Percentiles rank a stretch among this genome's conserved stretches.
phyloP scores from a whole-genome alignment of 1,284 basidiomycete species.

The Ganoderma leucocontextum region DNA sequence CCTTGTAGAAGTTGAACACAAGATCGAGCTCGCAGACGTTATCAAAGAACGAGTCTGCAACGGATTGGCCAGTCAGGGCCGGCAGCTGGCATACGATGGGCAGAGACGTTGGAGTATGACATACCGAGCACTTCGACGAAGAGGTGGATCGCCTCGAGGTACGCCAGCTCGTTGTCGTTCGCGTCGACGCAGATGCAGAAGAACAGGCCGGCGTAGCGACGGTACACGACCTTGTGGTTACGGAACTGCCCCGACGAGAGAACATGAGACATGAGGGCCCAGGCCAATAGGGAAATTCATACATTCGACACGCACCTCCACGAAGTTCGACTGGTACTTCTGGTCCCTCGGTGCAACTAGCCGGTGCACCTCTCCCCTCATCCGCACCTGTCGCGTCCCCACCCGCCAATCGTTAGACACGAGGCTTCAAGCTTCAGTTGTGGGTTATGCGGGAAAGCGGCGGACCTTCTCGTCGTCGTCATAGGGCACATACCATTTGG shows the following conservation, averaged over 20 bases:
- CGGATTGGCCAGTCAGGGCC: neutral
- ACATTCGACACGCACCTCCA: slow-evolving; percentile 74
- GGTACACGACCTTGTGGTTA: slow-evolving; percentile 94
- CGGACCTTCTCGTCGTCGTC: too few relatives aligned
- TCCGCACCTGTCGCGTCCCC: slow-evolving; percentile 72
- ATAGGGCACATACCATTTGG: too few relatives aligned
- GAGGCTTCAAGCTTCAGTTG: too few relatives aligned
- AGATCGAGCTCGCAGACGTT: slow-evolving; percentile 98
- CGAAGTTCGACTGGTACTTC: slow-evolving; percentile 99
- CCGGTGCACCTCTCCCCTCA: slow-evolving; percentile 95
- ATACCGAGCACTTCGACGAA: slow-evolving; percentile 97
- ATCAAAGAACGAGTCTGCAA: slow-evolving; percentile 94
- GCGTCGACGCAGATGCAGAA: slow-evolving; percentile 98
- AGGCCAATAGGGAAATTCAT: too few relatives aligned
- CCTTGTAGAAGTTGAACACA: slow-evolving; percentile 99
- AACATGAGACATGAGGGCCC: too few relatives aligned
- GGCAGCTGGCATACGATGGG: too few relatives aligned
- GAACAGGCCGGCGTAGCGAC: slow-evolving; percentile 96
- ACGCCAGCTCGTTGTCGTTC: slow-evolving; percentile 97
- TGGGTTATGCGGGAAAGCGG: too few relatives aligned
- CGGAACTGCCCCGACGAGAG: slow-evolving; percentile 72
- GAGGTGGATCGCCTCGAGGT: slow-evolving; percentile 96
- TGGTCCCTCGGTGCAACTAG: slow-evolving; percentile 98
- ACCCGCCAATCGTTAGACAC: too few relatives aligned
- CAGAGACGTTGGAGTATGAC: slow-evolving; percentile 38